phyloP scores from a whole-genome alignment of 1,284 basidiomycete species.

The Veloporphyrellus conicus region DNA sequence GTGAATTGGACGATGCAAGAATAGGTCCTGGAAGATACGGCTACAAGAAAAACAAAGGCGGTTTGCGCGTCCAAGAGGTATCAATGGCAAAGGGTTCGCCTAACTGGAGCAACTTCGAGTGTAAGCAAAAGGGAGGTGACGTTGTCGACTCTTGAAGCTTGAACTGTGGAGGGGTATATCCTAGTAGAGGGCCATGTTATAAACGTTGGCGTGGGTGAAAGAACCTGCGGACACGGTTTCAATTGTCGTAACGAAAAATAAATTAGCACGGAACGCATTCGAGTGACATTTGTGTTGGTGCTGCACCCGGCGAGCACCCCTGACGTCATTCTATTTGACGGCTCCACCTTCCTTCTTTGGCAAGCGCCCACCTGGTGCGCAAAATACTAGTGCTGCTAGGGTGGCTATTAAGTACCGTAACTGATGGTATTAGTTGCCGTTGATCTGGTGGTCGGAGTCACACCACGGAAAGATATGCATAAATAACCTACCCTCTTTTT shows the following conservation, averaged over 20 bases:
- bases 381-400: no score
- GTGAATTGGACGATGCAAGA: no score
- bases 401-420: no score
- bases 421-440: no score
- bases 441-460: no score
- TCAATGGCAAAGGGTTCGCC: background rate
- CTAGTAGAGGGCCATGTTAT: constrained; percentile 7
- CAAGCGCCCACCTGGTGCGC: no score
- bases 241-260: constrained; percentile 1
- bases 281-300: background rate
- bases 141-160: background rate
- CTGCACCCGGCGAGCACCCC: constrained; percentile 7
- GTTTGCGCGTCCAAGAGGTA: background rate
- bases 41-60: background rate
- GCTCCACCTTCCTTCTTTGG: constrained; percentile 17
- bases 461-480: background rate
- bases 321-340: constrained; percentile 19
- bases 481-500: constrained; percentile 2
- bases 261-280: constrained; percentile 4
- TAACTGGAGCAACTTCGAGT: no score
- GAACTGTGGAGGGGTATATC: no score
- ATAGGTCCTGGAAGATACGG: background rate
- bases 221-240: background rate
- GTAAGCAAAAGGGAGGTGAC: no score
- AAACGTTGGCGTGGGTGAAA: background rate